A percentile compares a stretch with the other conserved stretches of the same genome.
These are phyloP conservation scores for Silene coronaria DNA, from an alignment of 179 eudicot species.

Conservation along the genomic window DNA sequence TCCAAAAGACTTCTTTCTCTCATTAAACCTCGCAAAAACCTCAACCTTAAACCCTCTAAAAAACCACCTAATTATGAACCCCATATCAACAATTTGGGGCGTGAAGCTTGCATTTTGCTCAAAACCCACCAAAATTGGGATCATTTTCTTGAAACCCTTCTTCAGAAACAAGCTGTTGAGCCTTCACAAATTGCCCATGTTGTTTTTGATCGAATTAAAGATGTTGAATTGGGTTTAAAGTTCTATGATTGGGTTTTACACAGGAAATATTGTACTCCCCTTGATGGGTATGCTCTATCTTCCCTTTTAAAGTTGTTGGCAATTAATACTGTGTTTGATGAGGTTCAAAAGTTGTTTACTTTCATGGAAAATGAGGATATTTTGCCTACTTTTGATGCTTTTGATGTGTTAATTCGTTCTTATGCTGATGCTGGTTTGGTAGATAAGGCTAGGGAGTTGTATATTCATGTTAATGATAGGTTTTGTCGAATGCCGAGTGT, in stretches of 20 bases:
- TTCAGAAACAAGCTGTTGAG: constrained; percentile 43
- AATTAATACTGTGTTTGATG: constrained; percentile 45
- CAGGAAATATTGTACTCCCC: constrained; percentile 41
- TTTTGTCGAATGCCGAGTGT: constrained; percentile 45
- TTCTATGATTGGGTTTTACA: constrained; percentile 58
- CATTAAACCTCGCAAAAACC: constrained; percentile 58
- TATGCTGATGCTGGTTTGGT: constrained; percentile 59
- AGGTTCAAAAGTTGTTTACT: constrained; percentile 45
- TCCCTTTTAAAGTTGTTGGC: constrained; percentile 72
- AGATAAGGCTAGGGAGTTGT: constrained; percentile 54
- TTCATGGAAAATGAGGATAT: constrained; percentile 38
- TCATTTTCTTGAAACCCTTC: constrained; percentile 46
- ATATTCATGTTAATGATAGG: constrained; percentile 26
- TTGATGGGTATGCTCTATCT: constrained; percentile 68
- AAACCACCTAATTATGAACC: constrained; percentile 25
- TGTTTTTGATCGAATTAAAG: constrained; percentile 64
- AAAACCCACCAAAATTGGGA: constrained; percentile 58
- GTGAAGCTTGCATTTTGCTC: constrained; percentile 50
- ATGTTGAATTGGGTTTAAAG: constrained; percentile 56
- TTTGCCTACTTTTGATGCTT: constrained; percentile 49
- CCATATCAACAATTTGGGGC: constrained; percentile 35
- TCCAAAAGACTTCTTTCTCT: constrained; percentile 60
- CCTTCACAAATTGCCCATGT: constrained; percentile 68
- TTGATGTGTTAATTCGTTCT: constrained; percentile 43
- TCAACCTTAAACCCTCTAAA: constrained; percentile 33